Evolutionary conservation across 2,329 filamentous ascomycete species (phyloP), one percentile per base, ranked within the genome.

Genomic region (Xylaria sp.): DNA sequence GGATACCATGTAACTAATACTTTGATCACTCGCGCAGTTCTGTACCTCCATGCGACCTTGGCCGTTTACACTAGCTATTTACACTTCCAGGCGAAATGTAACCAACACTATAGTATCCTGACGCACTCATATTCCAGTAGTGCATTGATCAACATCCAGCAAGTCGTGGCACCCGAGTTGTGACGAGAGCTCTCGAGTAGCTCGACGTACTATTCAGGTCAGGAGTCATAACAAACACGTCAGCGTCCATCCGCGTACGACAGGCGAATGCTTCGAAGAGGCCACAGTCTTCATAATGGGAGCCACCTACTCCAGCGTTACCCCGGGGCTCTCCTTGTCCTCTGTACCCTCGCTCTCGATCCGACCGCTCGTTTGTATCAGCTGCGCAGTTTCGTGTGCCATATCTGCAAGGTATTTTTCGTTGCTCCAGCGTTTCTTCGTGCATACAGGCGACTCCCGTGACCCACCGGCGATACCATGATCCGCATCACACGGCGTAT

Each of bases 191-290:
- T 36, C 4, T 29, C 36, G 27, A 45, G 36, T 29, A 56, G 27
- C 17, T 57, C 15, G 6, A 45, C 42, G 25, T 11, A 50, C 20
- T 42, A 31, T 33, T n/a, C 31, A 44, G 17, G 17, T 9, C n/a
- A 50, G 5, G 7, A 15, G 20, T 39, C 38, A 38, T 15, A 6
- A 29, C 39, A 60, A 51, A 31, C 49, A 29, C 29, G 42, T 56
- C 49, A 36, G 47, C n/a, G 27, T 50, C 42, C 13, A 50, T 49
- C 62, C n/a, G 27, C 36, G 53, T 65, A 54, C n/a, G 7, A 59
- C 62, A 36, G 44, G 33, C 27, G 33, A 62, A 55, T 55, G 5
- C 27, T 62, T 61, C 56, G 54, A 50, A 63, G 22, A 65, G 45
- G 17, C 20, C 20, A n/a, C 31, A 17, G 13, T 3, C 13, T n/a